Evolutionary conservation across 768 basidiomycete genomes (phyloP).

Genomic region (Boletus pseudopeckii): DNA sequence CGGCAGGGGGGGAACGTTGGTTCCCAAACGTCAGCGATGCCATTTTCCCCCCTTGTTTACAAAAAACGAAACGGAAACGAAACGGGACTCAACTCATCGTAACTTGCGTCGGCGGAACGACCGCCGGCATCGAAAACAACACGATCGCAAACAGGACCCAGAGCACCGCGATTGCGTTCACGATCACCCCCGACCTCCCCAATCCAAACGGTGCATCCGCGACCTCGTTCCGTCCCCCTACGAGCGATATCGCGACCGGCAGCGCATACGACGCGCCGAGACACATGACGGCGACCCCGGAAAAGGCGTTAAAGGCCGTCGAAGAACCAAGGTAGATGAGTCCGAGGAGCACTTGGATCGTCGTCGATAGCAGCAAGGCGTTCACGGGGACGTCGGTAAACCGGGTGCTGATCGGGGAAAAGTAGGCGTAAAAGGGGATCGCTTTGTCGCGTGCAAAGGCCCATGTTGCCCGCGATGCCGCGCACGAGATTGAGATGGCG

Average conservation of each 20-base stretch:
- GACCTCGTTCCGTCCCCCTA: constrained; percentile 42
- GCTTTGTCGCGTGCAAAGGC: constrained; percentile 67
- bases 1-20: not conserved
- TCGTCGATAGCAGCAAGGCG: constrained; percentile 56
- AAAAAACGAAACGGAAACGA: no score
- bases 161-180: constrained; percentile 51
- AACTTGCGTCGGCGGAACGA: constrained; percentile 48
- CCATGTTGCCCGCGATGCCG: constrained; percentile 69
- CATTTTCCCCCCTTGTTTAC: no score
- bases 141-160: constrained; percentile 63
- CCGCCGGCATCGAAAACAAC: constrained; percentile 66
- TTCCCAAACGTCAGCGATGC: not conserved
- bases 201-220: constrained; percentile 49
- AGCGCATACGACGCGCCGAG: constrained; percentile 60
- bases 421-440: constrained; percentile 50
- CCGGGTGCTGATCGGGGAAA: constrained; percentile 42
- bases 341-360: constrained; percentile 56
- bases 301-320: constrained; percentile 66
- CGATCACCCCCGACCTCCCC: constrained; percentile 41
- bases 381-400: constrained; percentile 53
- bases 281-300: constrained; percentile 64
- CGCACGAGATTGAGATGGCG: constrained; percentile 64
- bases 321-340: constrained; percentile 60
- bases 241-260: constrained; percentile 54
- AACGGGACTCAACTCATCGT: constrained; percentile 41